These are phyloP conservation scores for Lactifluus rugatus DNA, from an alignment of 768 basidiomycete genomes.

Conservation along the genomic window DNA sequence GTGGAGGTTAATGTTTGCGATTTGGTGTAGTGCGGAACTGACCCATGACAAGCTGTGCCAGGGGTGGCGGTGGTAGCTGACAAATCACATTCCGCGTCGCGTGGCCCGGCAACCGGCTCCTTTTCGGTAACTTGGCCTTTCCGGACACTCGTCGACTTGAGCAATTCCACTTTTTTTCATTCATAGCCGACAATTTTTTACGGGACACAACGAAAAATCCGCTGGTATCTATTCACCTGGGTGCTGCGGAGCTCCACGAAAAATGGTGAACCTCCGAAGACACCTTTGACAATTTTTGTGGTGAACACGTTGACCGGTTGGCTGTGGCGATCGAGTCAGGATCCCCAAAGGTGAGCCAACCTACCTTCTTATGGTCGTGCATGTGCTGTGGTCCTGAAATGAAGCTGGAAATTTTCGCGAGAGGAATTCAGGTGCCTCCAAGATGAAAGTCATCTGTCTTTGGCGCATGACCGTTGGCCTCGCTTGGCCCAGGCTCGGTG, in stretches of 20 bases:
- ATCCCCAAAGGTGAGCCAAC: background rate
- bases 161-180: background rate
- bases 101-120: background rate
- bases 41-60: background rate
- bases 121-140: background rate
- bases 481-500: no score
- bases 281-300: background rate
- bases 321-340: background rate
- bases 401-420: background rate
- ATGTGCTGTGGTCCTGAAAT: background rate
- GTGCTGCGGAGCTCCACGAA: no score
- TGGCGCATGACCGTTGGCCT: no score
- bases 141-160: no score
- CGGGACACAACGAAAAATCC: no score
- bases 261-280: no score
- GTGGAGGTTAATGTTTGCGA: background rate
- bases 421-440: background rate
- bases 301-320: background rate
- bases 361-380: no score
- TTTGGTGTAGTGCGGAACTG: background rate
- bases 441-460: no score
- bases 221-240: no score
- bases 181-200: no score
- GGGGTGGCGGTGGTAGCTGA: background rate
- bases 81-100: background rate